These are phyloP conservation scores for Leavenworthia alabamica DNA, from an alignment of 345 rosid genomes.

Conservation along the genomic window DNA sequence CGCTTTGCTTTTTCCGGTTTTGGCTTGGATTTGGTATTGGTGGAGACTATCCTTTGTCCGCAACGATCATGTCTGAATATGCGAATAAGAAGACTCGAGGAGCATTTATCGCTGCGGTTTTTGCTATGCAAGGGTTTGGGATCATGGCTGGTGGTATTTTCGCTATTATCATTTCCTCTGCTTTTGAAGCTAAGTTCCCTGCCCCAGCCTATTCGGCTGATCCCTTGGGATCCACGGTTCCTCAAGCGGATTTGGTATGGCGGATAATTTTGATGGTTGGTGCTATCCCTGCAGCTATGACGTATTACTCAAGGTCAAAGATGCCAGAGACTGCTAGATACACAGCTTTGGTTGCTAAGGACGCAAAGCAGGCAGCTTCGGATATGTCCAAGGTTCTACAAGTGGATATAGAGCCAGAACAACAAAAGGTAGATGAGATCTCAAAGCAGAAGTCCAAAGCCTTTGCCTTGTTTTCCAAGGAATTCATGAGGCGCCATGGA, in stretches of 20 bases:
- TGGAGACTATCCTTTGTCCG: slow-evolving; percentile 41
- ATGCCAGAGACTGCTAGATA: slow-evolving; percentile 43
- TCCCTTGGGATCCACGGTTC: slow-evolving; percentile 27
- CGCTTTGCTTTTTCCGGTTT: slow-evolving; percentile 34
- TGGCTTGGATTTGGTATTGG: slow-evolving; percentile 40
- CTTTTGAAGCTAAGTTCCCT: slow-evolving; percentile 27
- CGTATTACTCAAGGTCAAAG: slow-evolving; percentile 35
- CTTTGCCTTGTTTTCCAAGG: slow-evolving; percentile 39
- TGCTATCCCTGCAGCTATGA: slow-evolving; percentile 36
- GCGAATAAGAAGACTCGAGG: slow-evolving; percentile 41
- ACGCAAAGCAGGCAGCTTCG: slow-evolving; percentile 30
- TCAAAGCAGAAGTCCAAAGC: slow-evolving; percentile 17
- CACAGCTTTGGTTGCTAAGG: slow-evolving; percentile 35
- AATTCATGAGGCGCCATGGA: slow-evolving; percentile 59
- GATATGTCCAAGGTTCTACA: slow-evolving; percentile 34
- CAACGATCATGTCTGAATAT: slow-evolving; percentile 44
- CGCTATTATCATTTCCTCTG: slow-evolving; percentile 31
- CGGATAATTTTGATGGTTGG: slow-evolving; percentile 37
- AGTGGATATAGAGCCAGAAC: slow-evolving; percentile 29
- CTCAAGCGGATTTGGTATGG: slow-evolving; percentile 39
- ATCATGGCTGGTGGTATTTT: slow-evolving; percentile 37
- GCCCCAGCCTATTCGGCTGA: slow-evolving; percentile 19
- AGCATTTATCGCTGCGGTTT: slow-evolving; percentile 36
- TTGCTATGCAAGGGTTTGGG: slow-evolving; percentile 45
- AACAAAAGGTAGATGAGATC: slow-evolving; percentile 3